phyloP scores from a whole-genome alignment of 1,284 basidiomycete genomes.

The Ustilago hordei region DNA sequence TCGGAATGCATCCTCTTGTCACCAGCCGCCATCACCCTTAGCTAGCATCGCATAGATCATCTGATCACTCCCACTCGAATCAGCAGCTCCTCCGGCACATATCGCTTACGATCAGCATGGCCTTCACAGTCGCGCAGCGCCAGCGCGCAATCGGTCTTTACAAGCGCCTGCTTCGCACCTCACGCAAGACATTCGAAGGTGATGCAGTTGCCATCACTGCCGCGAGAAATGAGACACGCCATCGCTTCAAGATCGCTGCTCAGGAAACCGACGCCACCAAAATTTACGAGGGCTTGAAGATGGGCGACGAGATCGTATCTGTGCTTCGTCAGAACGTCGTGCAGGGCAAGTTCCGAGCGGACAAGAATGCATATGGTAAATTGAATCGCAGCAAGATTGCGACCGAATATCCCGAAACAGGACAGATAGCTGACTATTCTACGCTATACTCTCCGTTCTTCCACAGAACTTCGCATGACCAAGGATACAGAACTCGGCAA shows the following conservation, averaged over 20 bases:
- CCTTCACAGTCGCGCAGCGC: constrained; percentile 57
- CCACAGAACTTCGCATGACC: constrained; percentile 59
- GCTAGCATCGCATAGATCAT: background rate
- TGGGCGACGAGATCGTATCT: constrained; percentile 62
- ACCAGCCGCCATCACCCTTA: background rate
- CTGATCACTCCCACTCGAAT: background rate
- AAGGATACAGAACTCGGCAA: constrained; percentile 67
- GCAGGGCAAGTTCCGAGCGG: constrained; percentile 60
- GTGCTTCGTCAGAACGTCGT: constrained; percentile 66
- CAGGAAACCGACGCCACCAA: constrained; percentile 52
- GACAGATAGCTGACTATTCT: background rate
- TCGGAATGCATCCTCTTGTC: background rate
- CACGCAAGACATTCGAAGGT: constrained; percentile 58
- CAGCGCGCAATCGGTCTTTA: constrained; percentile 62
- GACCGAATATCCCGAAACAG: background rate
- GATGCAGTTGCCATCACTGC: constrained; percentile 54
- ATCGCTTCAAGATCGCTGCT: constrained; percentile 48
- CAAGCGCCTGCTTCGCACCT: constrained; percentile 62
- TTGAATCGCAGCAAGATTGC: background rate
- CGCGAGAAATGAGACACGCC: constrained; percentile 55
- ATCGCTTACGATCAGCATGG: constrained; percentile 13
- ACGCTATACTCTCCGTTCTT: background rate
- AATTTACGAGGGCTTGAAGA: constrained; percentile 60
- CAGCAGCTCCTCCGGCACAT: background rate
- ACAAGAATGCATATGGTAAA: constrained; percentile 50